Conservation (phyloP, 108 stramenopile genomes). For the Skeletonema costatum region DNA sequence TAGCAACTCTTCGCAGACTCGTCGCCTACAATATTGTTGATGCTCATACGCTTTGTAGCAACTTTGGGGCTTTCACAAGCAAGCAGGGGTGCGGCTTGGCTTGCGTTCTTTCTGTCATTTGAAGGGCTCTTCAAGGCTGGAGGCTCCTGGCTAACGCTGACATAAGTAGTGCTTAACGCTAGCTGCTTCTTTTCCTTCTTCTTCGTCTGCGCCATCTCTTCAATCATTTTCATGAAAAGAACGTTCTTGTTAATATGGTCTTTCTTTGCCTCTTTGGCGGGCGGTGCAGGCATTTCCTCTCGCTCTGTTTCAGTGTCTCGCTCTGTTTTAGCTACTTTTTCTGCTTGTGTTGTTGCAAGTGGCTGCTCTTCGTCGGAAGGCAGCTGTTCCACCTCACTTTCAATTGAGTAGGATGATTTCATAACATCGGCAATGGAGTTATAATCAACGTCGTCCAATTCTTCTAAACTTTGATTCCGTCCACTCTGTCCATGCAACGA, state of each 20-base stretch:
- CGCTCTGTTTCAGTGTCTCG: background rate
- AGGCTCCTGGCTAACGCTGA: background rate
- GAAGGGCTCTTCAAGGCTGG: background rate
- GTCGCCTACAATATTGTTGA: slow-evolving; percentile 5
- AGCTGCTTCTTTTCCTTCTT: too few relatives aligned
- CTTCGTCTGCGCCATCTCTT: background rate
- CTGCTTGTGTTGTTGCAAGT: background rate
- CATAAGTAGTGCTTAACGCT: too few relatives aligned
- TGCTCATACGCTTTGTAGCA: slow-evolving; percentile 2
- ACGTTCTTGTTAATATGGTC: background rate
- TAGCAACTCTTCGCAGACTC: background rate
- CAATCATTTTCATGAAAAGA: background rate
- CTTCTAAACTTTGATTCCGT: background rate
- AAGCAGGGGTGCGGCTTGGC: background rate
- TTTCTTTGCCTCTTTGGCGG: background rate
- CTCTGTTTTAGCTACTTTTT: background rate
- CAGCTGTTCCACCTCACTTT: background rate
- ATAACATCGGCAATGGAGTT: background rate
- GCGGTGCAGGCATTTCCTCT: background rate
- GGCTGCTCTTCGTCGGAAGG: background rate
- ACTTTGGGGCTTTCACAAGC: background rate
- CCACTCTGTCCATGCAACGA: too few relatives aligned
- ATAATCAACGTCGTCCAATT: background rate
- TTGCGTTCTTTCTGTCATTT: background rate
- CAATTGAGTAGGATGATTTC: background rate